Conservation (phyloP, 305 asterid species). For the Rubia tinctorum region DNA sequence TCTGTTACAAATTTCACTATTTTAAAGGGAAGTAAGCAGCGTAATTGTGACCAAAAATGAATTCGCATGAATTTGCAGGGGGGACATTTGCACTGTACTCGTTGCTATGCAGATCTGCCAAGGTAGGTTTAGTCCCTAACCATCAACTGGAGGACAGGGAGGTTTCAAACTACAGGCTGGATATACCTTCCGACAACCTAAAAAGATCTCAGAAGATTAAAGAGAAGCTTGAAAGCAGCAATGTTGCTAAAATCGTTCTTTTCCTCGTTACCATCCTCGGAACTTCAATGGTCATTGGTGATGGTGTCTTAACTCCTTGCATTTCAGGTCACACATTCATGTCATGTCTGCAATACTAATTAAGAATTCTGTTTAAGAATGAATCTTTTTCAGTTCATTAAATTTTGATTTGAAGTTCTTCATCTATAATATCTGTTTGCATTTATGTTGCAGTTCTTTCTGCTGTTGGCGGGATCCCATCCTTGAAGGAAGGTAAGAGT, state of each 20-base stretch:
- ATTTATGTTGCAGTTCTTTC: conserved; percentile 54
- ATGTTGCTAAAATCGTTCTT: conserved; percentile 41
- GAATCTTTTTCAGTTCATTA: neutral
- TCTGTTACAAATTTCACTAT: too few species aligned
- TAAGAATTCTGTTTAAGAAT: neutral
- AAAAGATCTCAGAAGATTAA: conserved; percentile 49
- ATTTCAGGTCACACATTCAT: conserved; percentile 48
- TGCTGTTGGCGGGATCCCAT: conserved; percentile 68
- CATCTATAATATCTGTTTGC: neutral
- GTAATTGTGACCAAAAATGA: too few species aligned
- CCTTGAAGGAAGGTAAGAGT: conserved; percentile 18
- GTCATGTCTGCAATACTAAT: too few species aligned
- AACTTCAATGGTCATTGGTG: conserved; percentile 87
- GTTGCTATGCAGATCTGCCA: conserved; percentile 67
- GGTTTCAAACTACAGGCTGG: conserved; percentile 55
- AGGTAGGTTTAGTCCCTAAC: conserved; percentile 69
- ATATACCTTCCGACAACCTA: conserved; percentile 48
- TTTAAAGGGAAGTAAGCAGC: too few species aligned
- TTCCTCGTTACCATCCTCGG: conserved; percentile 58
- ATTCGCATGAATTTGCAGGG: conserved; percentile 27
- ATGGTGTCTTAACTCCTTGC: conserved; percentile 78
- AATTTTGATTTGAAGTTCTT: neutral
- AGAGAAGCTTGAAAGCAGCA: conserved; percentile 47
- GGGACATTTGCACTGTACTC: conserved; percentile 88
- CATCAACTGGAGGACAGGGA: conserved; percentile 63